These are phyloP conservation scores for Cladosporium sp. DNA, from an alignment of 2,329 filamentous ascomycete species.

Conservation along the genomic window DNA sequence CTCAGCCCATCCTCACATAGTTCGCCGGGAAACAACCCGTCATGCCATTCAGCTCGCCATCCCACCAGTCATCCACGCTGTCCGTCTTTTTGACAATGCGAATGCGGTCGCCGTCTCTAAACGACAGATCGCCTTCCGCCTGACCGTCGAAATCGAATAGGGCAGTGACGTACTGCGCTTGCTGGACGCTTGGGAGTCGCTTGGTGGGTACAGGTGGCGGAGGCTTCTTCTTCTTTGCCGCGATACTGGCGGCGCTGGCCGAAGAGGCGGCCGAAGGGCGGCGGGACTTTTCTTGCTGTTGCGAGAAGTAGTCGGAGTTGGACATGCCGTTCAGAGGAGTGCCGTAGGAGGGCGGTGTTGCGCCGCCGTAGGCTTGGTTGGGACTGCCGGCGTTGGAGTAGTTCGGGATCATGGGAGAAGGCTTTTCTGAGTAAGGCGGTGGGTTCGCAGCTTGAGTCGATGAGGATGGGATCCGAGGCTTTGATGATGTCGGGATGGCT, in stretches of 20 bases:
- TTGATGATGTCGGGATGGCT: conserved; percentile 27
- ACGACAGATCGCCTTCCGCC: conserved; percentile 69
- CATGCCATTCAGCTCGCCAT: conserved; percentile 70
- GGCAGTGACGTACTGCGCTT: conserved; percentile 56
- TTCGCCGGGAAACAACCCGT: conserved; percentile 80
- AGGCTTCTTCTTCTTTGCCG: conserved; percentile 72
- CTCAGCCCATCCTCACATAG: conserved; percentile 51
- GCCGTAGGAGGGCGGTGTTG: conserved; percentile 39
- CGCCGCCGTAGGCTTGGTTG: conserved; percentile 26
- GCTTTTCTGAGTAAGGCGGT: conserved; percentile 22
- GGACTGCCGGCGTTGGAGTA: conserved; percentile 20
- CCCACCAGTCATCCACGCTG: conserved; percentile 85
- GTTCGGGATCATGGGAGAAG: conserved; percentile 26
- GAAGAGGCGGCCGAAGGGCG: conserved; percentile 39
- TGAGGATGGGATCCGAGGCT: conserved; percentile 32
- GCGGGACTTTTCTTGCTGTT: conserved; percentile 26
- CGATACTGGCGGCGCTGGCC: conserved; percentile 30
- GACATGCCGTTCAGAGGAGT: conserved; percentile 31
- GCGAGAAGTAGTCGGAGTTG: conserved; percentile 38
- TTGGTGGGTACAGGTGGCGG: conserved; percentile 72
- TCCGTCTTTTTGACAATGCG: conserved; percentile 75
- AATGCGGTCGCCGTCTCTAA: conserved; percentile 76
- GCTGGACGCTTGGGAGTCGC: conserved; percentile 51
- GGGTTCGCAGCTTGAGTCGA: conserved; percentile 20
- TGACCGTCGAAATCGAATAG: conserved; percentile 75